phyloP scores from a whole-genome alignment of 2,329 filamentous ascomycete genomes.

The Coniochaeta sp. region DNA sequence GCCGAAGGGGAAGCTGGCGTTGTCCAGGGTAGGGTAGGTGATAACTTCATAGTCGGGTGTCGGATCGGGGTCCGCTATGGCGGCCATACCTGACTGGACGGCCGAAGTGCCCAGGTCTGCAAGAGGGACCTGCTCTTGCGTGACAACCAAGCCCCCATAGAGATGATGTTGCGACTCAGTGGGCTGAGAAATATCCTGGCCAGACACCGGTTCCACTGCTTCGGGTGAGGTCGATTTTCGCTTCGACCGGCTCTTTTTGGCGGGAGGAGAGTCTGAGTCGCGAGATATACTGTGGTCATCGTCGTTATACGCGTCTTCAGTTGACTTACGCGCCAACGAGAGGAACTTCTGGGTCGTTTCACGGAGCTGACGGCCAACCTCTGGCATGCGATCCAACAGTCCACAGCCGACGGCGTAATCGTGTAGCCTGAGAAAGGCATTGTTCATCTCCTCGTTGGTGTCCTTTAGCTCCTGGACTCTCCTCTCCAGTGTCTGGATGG shows the following conservation, averaged over 20 bases:
- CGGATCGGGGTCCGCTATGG: constrained; percentile 4
- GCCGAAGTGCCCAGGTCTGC: background rate
- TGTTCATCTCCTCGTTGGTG: constrained; percentile 67
- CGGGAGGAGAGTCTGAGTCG: background rate
- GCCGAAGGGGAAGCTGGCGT: constrained; percentile 44
- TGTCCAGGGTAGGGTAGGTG: constrained; percentile 41
- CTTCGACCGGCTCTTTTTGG: background rate
- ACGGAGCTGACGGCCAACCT: constrained; percentile 49
- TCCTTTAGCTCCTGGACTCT: constrained; percentile 62
- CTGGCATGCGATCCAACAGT: constrained; percentile 48
- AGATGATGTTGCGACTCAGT: constrained; percentile 5
- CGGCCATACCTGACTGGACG: constrained; percentile 14
- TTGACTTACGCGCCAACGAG: constrained; percentile 37
- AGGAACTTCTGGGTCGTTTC: constrained; percentile 51
- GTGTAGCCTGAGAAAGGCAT: constrained; percentile 59
- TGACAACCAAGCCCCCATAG: constrained; percentile 19
- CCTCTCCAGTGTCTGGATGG: constrained; percentile 65
- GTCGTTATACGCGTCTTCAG: constrained; percentile 23
- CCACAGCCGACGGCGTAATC: constrained; percentile 51
- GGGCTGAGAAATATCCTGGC: background rate
- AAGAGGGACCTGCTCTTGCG: constrained; percentile 11
- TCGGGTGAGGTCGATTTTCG: constrained; percentile 10
- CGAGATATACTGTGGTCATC: constrained; percentile 10
- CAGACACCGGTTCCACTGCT: background rate
- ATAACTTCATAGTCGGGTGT: constrained; percentile 36